Evolutionary conservation across 306 rosid species (phyloP).

Genomic region (Canavalia ensiformis): DNA sequence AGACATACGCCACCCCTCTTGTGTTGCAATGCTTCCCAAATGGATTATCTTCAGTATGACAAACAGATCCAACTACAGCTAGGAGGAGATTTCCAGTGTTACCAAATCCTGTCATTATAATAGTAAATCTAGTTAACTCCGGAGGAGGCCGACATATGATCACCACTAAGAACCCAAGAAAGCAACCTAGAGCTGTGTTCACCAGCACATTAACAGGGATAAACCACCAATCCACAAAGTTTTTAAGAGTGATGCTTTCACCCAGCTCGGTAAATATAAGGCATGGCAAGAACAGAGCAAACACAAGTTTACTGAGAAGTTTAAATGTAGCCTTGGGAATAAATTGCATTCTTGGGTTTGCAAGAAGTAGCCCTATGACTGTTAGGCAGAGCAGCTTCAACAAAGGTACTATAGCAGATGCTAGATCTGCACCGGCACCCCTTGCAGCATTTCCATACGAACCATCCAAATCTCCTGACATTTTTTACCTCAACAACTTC

Average conservation of each 20-base stretch:
- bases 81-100: conserved; percentile 93
- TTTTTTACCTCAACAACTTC: conserved; percentile 43
- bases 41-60: conserved; percentile 73
- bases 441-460: conserved; percentile 37
- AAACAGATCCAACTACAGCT: conserved; percentile 83
- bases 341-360: conserved; percentile 67
- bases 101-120: conserved; percentile 89
- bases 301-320: conserved; percentile 89
- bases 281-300: conserved; percentile 91
- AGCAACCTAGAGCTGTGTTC: conserved; percentile 74
- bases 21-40: conserved; percentile 79
- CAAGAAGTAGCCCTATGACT: conserved; percentile 72
- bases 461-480: conserved; percentile 54
- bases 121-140: conserved; percentile 66
- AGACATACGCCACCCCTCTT: conserved; percentile 89
- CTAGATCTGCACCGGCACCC: conserved; percentile 60
- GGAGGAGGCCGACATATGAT: conserved; percentile 83
- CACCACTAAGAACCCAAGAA: conserved; percentile 77
- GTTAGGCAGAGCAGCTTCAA: conserved; percentile 77
- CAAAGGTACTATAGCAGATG: conserved; percentile 74
- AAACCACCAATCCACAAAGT: conserved; percentile 82
- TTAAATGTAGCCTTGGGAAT: conserved; percentile 78
- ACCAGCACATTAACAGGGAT: conserved; percentile 82
- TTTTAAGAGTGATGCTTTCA: conserved; percentile 68
- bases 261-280: conserved; percentile 87